Evolutionary conservation across 1,139 yeast species (phyloP).

Genomic region (Geotrichum bryndzae): DNA sequence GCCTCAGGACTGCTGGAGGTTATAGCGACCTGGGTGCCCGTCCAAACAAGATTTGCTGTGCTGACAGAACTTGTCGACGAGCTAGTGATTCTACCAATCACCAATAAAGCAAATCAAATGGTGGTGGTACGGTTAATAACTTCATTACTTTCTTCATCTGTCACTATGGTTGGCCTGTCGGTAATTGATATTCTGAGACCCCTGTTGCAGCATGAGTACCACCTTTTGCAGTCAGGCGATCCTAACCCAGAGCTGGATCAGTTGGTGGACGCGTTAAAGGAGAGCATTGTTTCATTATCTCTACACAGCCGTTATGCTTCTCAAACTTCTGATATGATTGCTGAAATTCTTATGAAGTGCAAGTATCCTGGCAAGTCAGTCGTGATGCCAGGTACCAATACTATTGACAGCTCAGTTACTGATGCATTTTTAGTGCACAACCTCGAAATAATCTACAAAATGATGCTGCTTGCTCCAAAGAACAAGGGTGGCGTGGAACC

Average conservation of each 20-base stretch:
- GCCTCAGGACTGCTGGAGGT: slow-evolving; percentile 7
- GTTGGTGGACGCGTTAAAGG: slow-evolving; percentile 27
- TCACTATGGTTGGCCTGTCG: slow-evolving; percentile 82
- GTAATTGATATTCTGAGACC: slow-evolving; percentile 74
- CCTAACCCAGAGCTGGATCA: slow-evolving; percentile 1
- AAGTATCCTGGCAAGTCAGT: slow-evolving; percentile 1
- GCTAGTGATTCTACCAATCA: slow-evolving; percentile 29
- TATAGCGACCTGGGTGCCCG: slow-evolving; percentile 63
- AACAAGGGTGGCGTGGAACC: background rate
- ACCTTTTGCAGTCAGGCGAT: slow-evolving; percentile 32
- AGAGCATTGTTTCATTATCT: slow-evolving; percentile 56
- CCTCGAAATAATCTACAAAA: slow-evolving; percentile 7
- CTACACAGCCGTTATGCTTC: slow-evolving; percentile 72
- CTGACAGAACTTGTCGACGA: slow-evolving; percentile 42
- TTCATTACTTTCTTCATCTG: slow-evolving; percentile 67
- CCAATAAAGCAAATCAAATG: slow-evolving; percentile 40
- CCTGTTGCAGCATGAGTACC: slow-evolving; percentile 48
- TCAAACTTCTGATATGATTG: slow-evolving; percentile 70
- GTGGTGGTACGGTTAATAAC: slow-evolving; percentile 52
- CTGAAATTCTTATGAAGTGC: slow-evolving; percentile 37
- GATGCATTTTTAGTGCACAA: background rate
- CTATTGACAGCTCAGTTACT: background rate
- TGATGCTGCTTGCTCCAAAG: slow-evolving; percentile 1
- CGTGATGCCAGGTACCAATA: background rate
- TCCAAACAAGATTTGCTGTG: slow-evolving; percentile 73